These are phyloP conservation scores for Schoenoplectus tabernaemontani DNA, from an alignment of 202 grass and related monocot genomes.

Conservation along the genomic window DNA sequence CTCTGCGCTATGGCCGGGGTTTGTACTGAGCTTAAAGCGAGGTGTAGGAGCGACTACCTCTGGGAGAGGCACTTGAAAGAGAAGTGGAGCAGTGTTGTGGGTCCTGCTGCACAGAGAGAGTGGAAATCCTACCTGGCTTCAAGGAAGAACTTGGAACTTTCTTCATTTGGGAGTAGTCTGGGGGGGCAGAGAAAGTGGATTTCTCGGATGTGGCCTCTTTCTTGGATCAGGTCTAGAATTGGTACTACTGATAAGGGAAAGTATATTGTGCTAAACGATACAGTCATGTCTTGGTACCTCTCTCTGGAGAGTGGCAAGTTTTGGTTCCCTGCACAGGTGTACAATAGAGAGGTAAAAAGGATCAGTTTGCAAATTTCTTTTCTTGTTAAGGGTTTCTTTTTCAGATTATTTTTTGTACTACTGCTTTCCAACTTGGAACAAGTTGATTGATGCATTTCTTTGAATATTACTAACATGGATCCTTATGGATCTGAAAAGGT, in stretches of 20 bases:
- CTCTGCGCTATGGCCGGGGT: constrained; percentile 61
- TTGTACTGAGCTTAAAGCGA: constrained; percentile 49
- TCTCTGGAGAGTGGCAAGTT: constrained; percentile 75
- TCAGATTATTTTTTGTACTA: constrained; percentile 10
- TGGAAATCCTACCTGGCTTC: constrained; percentile 59
- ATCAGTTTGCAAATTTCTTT: constrained; percentile 4
- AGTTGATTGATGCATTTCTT: constrained; percentile 7
- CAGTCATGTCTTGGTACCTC: constrained; percentile 83
- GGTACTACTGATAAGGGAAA: constrained; percentile 16
- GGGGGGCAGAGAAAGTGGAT: constrained; percentile 56
- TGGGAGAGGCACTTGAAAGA: constrained; percentile 83
- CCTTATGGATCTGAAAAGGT: neutral
- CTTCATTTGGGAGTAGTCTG: constrained; percentile 9
- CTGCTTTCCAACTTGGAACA: constrained; percentile 22
- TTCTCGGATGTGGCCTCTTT: constrained; percentile 70
- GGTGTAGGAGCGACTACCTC: constrained; percentile 59
- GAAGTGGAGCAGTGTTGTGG: constrained; percentile 79
- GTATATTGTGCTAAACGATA: constrained; percentile 34
- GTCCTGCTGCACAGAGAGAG: constrained; percentile 39
- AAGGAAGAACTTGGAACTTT: neutral
- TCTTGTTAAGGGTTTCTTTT: constrained; percentile 18
- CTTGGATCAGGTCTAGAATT: constrained; percentile 60
- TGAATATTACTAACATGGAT: neutral
- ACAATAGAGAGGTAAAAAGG: constrained; percentile 89
- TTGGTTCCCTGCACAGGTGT: constrained; percentile 97